Evolutionary conservation across 192 early-diverging fungal genomes (phyloP).

Genomic region (Umbelopsis ramanniana): DNA sequence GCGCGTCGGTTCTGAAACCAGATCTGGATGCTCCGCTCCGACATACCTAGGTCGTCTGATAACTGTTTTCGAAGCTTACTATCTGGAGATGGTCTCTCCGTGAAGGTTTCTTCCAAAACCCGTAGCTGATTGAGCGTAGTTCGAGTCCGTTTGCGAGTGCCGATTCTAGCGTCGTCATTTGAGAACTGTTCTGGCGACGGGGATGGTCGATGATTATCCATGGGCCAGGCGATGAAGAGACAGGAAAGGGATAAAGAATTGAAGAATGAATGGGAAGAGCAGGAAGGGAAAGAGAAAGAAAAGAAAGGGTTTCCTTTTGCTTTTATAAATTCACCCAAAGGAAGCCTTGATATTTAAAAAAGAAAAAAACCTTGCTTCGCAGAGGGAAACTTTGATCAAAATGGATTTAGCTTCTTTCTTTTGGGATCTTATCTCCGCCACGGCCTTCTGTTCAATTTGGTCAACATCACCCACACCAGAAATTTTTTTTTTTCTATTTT

Average conservation of each 20-base stretch:
- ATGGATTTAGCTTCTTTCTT: background rate
- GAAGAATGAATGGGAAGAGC: background rate
- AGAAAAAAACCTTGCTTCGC: no score
- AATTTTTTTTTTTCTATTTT: background rate
- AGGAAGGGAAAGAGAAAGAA: background rate
- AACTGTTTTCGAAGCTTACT: conserved; percentile 64
- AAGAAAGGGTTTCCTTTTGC: no score
- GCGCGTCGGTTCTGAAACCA: conserved; percentile 84
- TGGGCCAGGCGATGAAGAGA: background rate
- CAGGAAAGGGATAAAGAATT: background rate
- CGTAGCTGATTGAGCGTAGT: conserved; percentile 65
- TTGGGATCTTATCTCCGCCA: background rate
- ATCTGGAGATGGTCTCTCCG: conserved; percentile 63
- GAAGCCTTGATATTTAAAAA: background rate
- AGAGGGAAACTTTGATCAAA: conserved; percentile 2
- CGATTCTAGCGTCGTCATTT: background rate
- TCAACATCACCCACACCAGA: background rate
- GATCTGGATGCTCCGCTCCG: conserved; percentile 72
- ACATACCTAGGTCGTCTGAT: conserved; percentile 68
- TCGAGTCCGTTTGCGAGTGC: conserved; percentile 51
- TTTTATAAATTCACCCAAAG: no score
- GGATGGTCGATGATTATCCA: background rate
- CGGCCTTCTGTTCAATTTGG: background rate
- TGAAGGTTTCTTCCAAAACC: conserved; percentile 68
- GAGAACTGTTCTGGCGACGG: background rate